These are phyloP conservation scores for Colletotrichum siamense DNA, from an alignment of 2,329 filamentous ascomycete genomes.

Conservation along the genomic window DNA sequence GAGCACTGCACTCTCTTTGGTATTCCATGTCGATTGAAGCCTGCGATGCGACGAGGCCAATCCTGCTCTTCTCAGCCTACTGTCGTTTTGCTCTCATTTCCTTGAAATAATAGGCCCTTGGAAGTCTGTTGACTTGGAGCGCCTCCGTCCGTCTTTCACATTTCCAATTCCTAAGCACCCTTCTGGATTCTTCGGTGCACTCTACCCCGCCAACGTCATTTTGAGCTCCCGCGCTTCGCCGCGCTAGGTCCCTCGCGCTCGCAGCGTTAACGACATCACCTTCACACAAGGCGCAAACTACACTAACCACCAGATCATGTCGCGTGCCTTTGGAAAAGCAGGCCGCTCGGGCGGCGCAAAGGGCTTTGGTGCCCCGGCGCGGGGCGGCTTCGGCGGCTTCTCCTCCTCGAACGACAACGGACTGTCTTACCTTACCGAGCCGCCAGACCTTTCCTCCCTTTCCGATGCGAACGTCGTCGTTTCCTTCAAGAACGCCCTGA, in stretches of 20 bases:
- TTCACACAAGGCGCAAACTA: background rate
- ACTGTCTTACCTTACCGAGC: slow-evolving; percentile 87
- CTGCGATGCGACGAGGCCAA: background rate
- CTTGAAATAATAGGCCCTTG: background rate
- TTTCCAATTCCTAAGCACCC: background rate
- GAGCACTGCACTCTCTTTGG: background rate
- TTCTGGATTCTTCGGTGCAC: background rate
- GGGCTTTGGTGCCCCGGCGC: slow-evolving; percentile 10
- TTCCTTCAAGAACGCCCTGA: slow-evolving; percentile 89
- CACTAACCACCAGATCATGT: slow-evolving; percentile 9
- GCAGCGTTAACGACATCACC: background rate
- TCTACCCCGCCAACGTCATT: slow-evolving; percentile 21
- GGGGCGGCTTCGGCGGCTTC: slow-evolving; percentile 45
- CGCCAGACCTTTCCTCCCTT: slow-evolving; percentile 79
- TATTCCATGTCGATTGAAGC: background rate
- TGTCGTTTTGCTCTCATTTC: background rate
- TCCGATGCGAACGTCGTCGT: slow-evolving; percentile 84
- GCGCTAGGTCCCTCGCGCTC: background rate
- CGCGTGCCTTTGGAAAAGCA: slow-evolving; percentile 19
- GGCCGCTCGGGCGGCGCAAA: slow-evolving; percentile 16
- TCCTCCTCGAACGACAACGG: slow-evolving; percentile 47
- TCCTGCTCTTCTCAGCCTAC: background rate
- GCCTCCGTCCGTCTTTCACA: background rate
- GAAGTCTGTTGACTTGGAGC: background rate
- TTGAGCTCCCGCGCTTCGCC: background rate